Evolutionary conservation across 2,329 filamentous ascomycete species (phyloP), one percentile per base, ranked within the genome.

Genomic region (Fusarium nanum): DNA sequence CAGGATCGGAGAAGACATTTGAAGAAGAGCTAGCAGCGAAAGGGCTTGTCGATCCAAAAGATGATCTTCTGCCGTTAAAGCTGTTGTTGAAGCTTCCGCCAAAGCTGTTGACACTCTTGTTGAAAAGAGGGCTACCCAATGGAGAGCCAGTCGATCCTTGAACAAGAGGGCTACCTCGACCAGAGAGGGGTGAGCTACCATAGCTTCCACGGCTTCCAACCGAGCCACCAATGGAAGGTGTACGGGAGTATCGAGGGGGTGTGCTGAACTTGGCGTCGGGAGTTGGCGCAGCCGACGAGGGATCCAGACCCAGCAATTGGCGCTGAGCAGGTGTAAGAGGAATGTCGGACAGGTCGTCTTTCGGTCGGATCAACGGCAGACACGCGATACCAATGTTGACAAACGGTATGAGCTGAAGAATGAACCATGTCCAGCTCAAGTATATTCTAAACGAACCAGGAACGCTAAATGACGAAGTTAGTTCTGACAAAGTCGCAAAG

Each of bases 281-380:
- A 0, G 91, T 92, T 0, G 91, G 87, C 5, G 87, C 83, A 4
- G 83, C 81, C 5, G 86, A 85, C 62, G 86, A 88, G 5, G 93
- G 91, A 41, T 91, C 87, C 6, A 99, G 88, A 49, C 94, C 94
- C 54, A 99, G 88, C 16, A 97, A 87, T 69, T 90, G 87, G 66
- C 95, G 92, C 83, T 98, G 96, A 45, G 78, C 76, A 30, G 77
- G 68, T 13, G 95, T 98, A 71, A 99, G 87, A 66, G 95, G 90
- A 53, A 99, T 97, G 79, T 99, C 96, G 79, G 90, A 85, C 68
- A 98, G 87, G 68, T 94, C 87, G 79, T 98, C 96, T 72, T 85
- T 86, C 45, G 87, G 85, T 68, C 90, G 88, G 75, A 93, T 81
- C 14, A 97, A 86, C 4, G 95, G 96, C 47, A 89, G 83, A 60